A percentile compares a stretch with the other conserved stretches of the same genome.
phyloP scores from a whole-genome alignment of 768 basidiomycete genomes.

The Pisolithus microcarpus region DNA sequence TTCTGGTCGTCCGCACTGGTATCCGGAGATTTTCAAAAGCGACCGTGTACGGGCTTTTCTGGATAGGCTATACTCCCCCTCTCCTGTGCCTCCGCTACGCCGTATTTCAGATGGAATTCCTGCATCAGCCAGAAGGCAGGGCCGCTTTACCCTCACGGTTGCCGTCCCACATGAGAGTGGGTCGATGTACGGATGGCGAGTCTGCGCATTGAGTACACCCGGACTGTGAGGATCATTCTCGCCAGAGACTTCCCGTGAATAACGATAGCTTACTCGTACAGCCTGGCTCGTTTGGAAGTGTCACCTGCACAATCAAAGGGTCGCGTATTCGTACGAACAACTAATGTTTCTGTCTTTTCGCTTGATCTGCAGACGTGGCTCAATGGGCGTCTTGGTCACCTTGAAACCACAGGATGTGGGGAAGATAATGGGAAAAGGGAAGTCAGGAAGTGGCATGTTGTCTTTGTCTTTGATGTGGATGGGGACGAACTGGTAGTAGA shows the following conservation, averaged over 20 bases:
- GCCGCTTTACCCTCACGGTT: slow-evolving; percentile 64
- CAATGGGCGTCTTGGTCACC: background rate
- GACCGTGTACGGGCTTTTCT: slow-evolving; percentile 51
- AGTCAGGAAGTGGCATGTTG: background rate
- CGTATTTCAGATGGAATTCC: background rate
- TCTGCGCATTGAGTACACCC: slow-evolving; percentile 51
- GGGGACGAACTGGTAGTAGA: slow-evolving; percentile 2
- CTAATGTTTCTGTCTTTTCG: slow-evolving; percentile 22
- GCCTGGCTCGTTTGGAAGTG: slow-evolving; percentile 14
- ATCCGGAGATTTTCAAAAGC: slow-evolving; percentile 50
- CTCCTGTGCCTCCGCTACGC: background rate
- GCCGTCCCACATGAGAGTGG: slow-evolving; percentile 64
- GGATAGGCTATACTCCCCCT: slow-evolving; percentile 23
- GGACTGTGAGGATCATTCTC: slow-evolving; percentile 49
- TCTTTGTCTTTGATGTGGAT: slow-evolving; percentile 9
- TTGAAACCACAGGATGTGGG: background rate
- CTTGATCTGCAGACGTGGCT: slow-evolving; percentile 4
- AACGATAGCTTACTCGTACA: background rate
- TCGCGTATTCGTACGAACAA: slow-evolving; percentile 13
- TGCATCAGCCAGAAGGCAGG: background rate
- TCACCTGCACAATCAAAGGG: slow-evolving; percentile 1
- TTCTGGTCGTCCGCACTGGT: slow-evolving; percentile 63
- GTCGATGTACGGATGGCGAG: slow-evolving; percentile 61
- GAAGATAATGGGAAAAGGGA: background rate
- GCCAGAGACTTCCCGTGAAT: slow-evolving; percentile 7